Conservation (phyloP, 1,284 basidiomycete genomes). For the Mycosarcoma mackinlayi region DNA sequence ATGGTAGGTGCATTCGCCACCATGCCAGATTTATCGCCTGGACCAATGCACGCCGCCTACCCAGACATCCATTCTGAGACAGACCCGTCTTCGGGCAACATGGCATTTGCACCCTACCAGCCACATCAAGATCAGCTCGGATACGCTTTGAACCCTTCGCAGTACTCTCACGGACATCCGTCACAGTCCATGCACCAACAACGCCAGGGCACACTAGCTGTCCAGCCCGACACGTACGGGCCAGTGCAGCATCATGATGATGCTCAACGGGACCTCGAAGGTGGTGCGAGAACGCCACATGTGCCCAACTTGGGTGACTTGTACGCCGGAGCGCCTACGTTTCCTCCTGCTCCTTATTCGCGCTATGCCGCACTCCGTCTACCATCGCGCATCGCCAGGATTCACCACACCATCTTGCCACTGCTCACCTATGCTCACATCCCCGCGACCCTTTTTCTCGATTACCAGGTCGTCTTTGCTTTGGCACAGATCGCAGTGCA, state of each 20-base stretch:
- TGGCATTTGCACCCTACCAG: neutral
- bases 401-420: conserved; percentile 49
- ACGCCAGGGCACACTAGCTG: too few relatives aligned
- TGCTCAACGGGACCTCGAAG: conserved; percentile 1
- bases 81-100: neutral
- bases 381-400: conserved; percentile 18
- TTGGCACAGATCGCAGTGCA: conserved; percentile 60
- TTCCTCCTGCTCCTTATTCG: conserved; percentile 26
- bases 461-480: conserved; percentile 64
- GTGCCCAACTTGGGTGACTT: conserved; percentile 21
- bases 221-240: too few relatives aligned
- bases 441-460: conserved; percentile 65
- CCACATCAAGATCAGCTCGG: conserved; percentile 7
- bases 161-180: neutral
- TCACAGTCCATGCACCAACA: conserved; percentile 5
- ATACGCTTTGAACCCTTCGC: neutral
- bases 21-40: conserved; percentile 4
- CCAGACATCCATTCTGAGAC: conserved; percentile 12
- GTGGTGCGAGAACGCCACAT: conserved; percentile 9
- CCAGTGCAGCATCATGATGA: neutral
- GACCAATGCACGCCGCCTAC: conserved; percentile 1
- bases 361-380: conserved; percentile 20
- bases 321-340: conserved; percentile 26
- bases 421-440: conserved; percentile 53
- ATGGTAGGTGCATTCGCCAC: conserved; percentile 10